Evolutionary conservation across 805 yeast species (phyloP).

Genomic region (Metschnikowia lunata): DNA sequence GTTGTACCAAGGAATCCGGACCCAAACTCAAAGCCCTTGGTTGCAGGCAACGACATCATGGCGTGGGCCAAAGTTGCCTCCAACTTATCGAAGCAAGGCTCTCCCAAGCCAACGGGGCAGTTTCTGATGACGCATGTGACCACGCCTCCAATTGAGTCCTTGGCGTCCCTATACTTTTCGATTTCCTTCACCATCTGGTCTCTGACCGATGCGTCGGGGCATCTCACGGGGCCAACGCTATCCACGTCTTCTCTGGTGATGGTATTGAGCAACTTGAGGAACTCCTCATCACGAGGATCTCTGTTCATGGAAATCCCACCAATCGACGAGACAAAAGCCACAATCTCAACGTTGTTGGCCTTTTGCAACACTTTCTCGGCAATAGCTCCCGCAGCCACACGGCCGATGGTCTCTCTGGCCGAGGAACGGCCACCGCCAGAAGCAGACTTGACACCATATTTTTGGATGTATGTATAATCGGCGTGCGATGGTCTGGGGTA

Average conservation of each 20-base stretch:
- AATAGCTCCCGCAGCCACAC: slow-evolving; percentile 98
- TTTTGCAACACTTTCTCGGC: slow-evolving; percentile 86
- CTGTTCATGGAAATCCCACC: slow-evolving; percentile 78
- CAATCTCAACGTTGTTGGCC: slow-evolving; percentile 83
- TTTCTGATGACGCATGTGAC: slow-evolving; percentile 96
- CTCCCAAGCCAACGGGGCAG: slow-evolving; percentile 94
- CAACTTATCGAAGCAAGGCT: slow-evolving; percentile 94
- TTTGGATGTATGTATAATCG: slow-evolving; percentile 85
- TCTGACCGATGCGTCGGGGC: slow-evolving; percentile 74
- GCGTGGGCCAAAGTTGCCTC: slow-evolving; percentile 97
- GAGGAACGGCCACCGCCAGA: slow-evolving; percentile 97
- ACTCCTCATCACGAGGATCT: slow-evolving; percentile 59
- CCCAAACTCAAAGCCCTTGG: slow-evolving; percentile 97
- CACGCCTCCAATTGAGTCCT: slow-evolving; percentile 96
- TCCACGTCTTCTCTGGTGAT: slow-evolving; percentile 89
- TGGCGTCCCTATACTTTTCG: slow-evolving; percentile 76
- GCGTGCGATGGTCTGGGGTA: slow-evolving; percentile 99
- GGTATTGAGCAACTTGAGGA: slow-evolving; percentile 62
- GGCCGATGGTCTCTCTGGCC: slow-evolving; percentile 97
- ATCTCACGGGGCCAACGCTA: slow-evolving; percentile 82
- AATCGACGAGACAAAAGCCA: slow-evolving; percentile 93
- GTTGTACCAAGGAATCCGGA: slow-evolving; percentile 90
- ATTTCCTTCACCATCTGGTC: slow-evolving; percentile 82
- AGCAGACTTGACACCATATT: slow-evolving; percentile 90
- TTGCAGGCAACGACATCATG: slow-evolving; percentile 95